Evolutionary conservation across 192 early-diverging fungal genomes (phyloP).

Genomic region (Backusella macrospora): DNA sequence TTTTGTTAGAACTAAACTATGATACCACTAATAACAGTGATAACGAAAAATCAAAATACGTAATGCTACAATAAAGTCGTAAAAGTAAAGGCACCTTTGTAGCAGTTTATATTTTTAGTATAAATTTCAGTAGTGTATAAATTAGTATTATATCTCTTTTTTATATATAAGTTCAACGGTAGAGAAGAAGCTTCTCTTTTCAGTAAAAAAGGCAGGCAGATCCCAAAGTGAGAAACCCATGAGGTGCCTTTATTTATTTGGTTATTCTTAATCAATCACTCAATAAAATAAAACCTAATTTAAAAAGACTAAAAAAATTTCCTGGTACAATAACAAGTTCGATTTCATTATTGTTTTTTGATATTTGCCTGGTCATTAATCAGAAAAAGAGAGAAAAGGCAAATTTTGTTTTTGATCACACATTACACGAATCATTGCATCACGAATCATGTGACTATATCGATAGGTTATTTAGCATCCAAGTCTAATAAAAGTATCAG

Average conservation of each 20-base stretch:
- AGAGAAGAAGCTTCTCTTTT: constrained; percentile 51
- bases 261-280: background rate
- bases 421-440: background rate
- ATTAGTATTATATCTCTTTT: constrained; percentile 49
- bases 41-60: background rate
- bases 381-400: background rate
- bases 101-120: background rate
- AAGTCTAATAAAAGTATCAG: background rate
- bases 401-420: background rate
- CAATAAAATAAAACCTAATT: constrained; percentile 14
- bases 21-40: background rate
- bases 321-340: constrained; percentile 56
- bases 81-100: constrained; percentile 2
- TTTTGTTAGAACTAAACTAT: constrained; percentile 53
- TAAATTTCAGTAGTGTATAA: background rate
- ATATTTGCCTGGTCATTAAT: background rate
- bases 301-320: constrained; percentile 55
- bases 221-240: constrained; percentile 65
- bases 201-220: constrained; percentile 53
- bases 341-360: constrained; percentile 15
- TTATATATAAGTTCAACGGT: constrained; percentile 65
- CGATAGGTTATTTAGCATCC: background rate
- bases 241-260: no score
- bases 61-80: constrained; percentile 15
- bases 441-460: background rate